Conservation (phyloP, 805 yeast species). For the Saccharomycopsis malanga region DNA sequence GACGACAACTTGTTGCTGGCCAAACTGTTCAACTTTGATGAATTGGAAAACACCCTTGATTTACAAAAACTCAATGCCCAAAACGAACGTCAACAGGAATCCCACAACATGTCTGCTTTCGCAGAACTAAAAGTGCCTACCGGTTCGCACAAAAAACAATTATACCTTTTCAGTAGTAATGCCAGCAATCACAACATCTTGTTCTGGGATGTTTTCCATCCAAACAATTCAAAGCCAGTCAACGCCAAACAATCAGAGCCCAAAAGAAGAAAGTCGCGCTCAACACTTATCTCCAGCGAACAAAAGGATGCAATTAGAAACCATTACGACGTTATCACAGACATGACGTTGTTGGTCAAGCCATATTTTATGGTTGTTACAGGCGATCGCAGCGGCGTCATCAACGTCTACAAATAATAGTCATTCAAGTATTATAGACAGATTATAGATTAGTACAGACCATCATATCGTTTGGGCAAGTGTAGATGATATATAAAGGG, state of each 20-base stretch:
- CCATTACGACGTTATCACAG: slow-evolving; percentile 48
- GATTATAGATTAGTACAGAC: neutral
- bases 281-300: slow-evolving; percentile 34
- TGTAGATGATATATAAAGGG: no score
- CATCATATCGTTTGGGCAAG: no score
- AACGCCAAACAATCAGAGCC: slow-evolving; percentile 1
- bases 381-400: slow-evolving; percentile 59
- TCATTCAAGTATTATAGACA: neutral
- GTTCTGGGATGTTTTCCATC: slow-evolving; percentile 32
- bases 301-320: slow-evolving; percentile 38
- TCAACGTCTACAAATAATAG: slow-evolving; percentile 52
- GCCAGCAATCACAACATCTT: slow-evolving; percentile 23
- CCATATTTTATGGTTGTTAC: slow-evolving; percentile 59
- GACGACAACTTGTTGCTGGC: neutral
- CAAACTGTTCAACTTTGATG: slow-evolving; percentile 9
- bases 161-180: slow-evolving; percentile 17
- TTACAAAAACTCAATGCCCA: neutral
- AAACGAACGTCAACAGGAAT: neutral
- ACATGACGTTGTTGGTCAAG: slow-evolving; percentile 36
- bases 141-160: slow-evolving; percentile 15
- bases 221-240: slow-evolving; percentile 8
- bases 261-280: slow-evolving; percentile 20
- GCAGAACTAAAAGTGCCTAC: slow-evolving; percentile 12
- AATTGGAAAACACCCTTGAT: slow-evolving; percentile 2
- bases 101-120: neutral